Conservation (phyloP, 2,329 filamentous ascomycete genomes). For the Myriosclerotinia duriaeana region DNA sequence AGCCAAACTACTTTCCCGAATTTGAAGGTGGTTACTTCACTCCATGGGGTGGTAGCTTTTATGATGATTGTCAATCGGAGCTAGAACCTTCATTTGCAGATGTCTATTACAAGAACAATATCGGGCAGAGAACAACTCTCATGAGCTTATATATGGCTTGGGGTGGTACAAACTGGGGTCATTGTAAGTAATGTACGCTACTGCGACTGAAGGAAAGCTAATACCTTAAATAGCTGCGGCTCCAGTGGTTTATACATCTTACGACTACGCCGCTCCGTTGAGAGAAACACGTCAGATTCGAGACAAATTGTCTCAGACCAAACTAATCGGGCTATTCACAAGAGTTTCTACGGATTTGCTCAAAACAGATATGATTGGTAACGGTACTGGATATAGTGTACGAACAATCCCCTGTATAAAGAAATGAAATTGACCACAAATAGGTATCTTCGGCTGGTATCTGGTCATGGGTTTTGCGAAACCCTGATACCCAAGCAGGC, state of each 20-base stretch:
- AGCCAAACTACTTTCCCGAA: slow-evolving; percentile 54
- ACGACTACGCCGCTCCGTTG: slow-evolving; percentile 50
- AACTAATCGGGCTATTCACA: slow-evolving; percentile 55
- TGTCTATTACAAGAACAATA: slow-evolving; percentile 57
- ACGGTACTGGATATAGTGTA: slow-evolving; percentile 51
- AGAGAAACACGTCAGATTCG: slow-evolving; percentile 54
- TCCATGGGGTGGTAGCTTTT: slow-evolving; percentile 53
- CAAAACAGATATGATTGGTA: slow-evolving; percentile 54
- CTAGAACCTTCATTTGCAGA: slow-evolving; percentile 51
- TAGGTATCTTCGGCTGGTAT: slow-evolving; percentile 43
- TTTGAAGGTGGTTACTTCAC: slow-evolving; percentile 55
- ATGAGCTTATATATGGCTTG: slow-evolving; percentile 54
- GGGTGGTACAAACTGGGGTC: slow-evolving; percentile 58
- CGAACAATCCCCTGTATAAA: slow-evolving; percentile 11
- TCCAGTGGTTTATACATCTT: slow-evolving; percentile 50
- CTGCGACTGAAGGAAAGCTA: not conserved
- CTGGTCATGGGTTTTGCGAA: slow-evolving; percentile 54
- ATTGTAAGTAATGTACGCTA: slow-evolving; percentile 41
- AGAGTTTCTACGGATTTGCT: slow-evolving; percentile 51
- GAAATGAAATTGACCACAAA: not conserved
- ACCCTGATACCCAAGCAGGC: slow-evolving; percentile 48
- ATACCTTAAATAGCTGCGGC: slow-evolving; percentile 41
- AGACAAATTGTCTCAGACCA: slow-evolving; percentile 54
- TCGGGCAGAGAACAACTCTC: slow-evolving; percentile 51
- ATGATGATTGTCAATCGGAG: slow-evolving; percentile 50